A percentile compares a stretch with the other conserved stretches of the same genome.
Conservation (phyloP, 148 eudicot genomes). For the Cornus suecica region DNA sequence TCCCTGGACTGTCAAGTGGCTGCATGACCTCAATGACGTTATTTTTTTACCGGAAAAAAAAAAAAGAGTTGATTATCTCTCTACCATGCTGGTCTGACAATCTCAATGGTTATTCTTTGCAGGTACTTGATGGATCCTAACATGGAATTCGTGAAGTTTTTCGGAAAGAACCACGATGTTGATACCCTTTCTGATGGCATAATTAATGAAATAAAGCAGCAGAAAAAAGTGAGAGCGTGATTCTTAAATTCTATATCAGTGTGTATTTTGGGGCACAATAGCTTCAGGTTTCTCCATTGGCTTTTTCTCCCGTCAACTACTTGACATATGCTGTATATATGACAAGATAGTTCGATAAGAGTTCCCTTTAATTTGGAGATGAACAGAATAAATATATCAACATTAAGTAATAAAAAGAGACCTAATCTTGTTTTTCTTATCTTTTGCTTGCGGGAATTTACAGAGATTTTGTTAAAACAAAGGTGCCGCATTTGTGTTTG, state of each 20-base stretch:
- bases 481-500: no score
- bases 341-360: neutral
- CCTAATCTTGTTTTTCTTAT: no score
- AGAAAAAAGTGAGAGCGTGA: slow-evolving; percentile 45
- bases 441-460: no score
- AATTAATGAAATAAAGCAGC: slow-evolving; percentile 69
- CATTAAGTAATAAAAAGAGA: no score
- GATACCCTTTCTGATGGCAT: slow-evolving; percentile 72
- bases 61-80: neutral
- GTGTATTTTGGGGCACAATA: neutral
- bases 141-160: slow-evolving; percentile 86
- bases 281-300: neutral
- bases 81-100: neutral
- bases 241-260: neutral
- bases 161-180: slow-evolving; percentile 78
- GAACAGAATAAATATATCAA: no score
- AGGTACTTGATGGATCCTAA: slow-evolving; percentile 97
- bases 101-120: slow-evolving; percentile 16
- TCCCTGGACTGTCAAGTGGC: neutral
- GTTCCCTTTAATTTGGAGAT: no score
- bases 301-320: neutral
- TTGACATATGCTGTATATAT: neutral
- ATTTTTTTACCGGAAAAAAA: neutral
- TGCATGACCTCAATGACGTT: neutral
- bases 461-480: no score